Base-by-base conservation (phyloP, 495 filamentous ascomycete species). In the Aspergillus funiculosus region DNA sequence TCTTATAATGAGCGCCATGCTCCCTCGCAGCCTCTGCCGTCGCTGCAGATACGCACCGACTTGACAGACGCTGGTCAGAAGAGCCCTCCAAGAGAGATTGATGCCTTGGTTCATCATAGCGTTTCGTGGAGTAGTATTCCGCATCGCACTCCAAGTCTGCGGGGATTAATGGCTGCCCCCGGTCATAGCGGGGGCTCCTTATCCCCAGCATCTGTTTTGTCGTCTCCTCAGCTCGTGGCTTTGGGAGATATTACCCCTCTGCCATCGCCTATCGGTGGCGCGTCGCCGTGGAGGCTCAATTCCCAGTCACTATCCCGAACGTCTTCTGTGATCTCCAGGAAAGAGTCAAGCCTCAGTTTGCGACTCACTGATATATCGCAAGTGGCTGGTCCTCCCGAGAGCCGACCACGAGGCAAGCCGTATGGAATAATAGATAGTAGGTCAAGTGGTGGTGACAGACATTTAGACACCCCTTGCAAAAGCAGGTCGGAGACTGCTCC, bases 181-280 rank as follows among this genome's bases (percentile, higher is more conserved):
- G 47, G 59, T n/a, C 65, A 64, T 14, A 74, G 69, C 49, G 61
- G 71, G 2, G 74, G 69, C 11, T 83, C 80, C 5, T 56, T 78
- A 17, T 85, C 82, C 2, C 81, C 81, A 1, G 73, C 68, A 20
- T 83, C 82, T 9, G 39, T 66, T 17, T 54, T 81, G 14, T 78
- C 82, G 4, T 86, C 82, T 13, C 89, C 89, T 2, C 79, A 83
- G 46, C 74, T 94, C 28, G 80, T 81, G 46, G 86, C 89, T 14
- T 82, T 95, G 79, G 78, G 79, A 28, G 88, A 95, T 57, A 82
- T 98, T 46, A 98, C 92, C 4, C 92, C 92, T 39, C 66, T 98
- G 17, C 92, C 92, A 8, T 96, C 92, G 4, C 92, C 92, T 6
- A 75, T 96, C 28, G 70, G 86, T 46, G 75, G 76, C 6, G 82